Conservation (phyloP, 345 rosid genomes). For the Bretschneidera sinensis region DNA sequence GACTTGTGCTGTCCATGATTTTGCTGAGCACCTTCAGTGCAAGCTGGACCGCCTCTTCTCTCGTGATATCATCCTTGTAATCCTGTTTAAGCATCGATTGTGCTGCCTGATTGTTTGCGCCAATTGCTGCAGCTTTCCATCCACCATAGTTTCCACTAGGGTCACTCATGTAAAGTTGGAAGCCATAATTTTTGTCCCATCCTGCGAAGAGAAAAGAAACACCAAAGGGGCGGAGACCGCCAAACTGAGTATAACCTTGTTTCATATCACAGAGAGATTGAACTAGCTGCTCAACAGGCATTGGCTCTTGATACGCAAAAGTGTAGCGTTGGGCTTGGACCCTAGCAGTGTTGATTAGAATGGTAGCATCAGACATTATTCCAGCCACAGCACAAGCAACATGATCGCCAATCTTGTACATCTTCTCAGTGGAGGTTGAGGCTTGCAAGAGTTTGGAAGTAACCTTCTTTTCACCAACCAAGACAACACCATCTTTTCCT, state of each 20-base stretch:
- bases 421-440: slow-evolving; percentile 83
- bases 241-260: slow-evolving; percentile 95
- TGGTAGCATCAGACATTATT: slow-evolving; percentile 97
- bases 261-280: slow-evolving; percentile 95
- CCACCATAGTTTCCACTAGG: slow-evolving; percentile 95
- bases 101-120: slow-evolving; percentile 95
- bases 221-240: slow-evolving; percentile 96
- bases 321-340: slow-evolving; percentile 95
- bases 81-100: slow-evolving; percentile 97
- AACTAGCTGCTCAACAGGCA: slow-evolving; percentile 96
- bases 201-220: slow-evolving; percentile 94
- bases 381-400: slow-evolving; percentile 98
- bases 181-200: slow-evolving; percentile 90
- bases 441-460: slow-evolving; percentile 94
- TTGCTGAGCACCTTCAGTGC: slow-evolving; percentile 91
- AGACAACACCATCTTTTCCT: slow-evolving; percentile 83
- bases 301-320: slow-evolving; percentile 85
- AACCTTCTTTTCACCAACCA: slow-evolving; percentile 96
- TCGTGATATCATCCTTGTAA: slow-evolving; percentile 78
- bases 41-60: slow-evolving; percentile 90
- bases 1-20: slow-evolving; percentile 98
- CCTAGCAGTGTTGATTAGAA: slow-evolving; percentile 87
- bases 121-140: slow-evolving; percentile 96
- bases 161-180: slow-evolving; percentile 93
- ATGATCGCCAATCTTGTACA: slow-evolving; percentile 98